Percentiles rank a stretch among this genome's conserved stretches.
Conservation (phyloP, 2,329 filamentous ascomycete genomes). For the Microdochium trichocladiopsis region DNA sequence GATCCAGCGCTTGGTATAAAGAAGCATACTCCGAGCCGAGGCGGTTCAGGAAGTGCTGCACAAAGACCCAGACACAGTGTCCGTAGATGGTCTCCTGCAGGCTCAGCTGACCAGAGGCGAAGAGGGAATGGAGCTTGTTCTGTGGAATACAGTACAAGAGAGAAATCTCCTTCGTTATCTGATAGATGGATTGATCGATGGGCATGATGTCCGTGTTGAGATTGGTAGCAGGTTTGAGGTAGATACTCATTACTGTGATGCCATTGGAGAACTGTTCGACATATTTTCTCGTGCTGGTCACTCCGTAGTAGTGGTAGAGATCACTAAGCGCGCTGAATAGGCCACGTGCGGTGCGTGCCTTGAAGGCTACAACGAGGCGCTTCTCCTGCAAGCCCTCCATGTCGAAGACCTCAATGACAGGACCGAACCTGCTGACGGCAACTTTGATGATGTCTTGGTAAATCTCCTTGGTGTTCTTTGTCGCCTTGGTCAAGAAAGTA, state of each 20-base stretch:
- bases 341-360: slow-evolving; percentile 83
- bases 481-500: slow-evolving; percentile 93
- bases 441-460: slow-evolving; percentile 91
- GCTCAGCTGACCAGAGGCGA: slow-evolving; percentile 78
- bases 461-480: slow-evolving; percentile 88
- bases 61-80: slow-evolving; percentile 95
- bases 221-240: slow-evolving; percentile 67
- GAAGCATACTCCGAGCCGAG: slow-evolving; percentile 89
- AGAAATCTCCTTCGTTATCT: slow-evolving; percentile 98
- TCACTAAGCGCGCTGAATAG: slow-evolving; percentile 94
- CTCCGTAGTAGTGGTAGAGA: slow-evolving; percentile 96
- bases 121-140: slow-evolving; percentile 90
- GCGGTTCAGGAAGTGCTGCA: slow-evolving; percentile 96
- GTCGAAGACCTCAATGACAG: slow-evolving; percentile 97
- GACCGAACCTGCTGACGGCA: slow-evolving; percentile 77
- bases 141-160: slow-evolving; percentile 96
- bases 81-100: slow-evolving; percentile 96
- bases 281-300: slow-evolving; percentile 95
- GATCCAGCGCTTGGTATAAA: slow-evolving; percentile 71
- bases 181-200: slow-evolving; percentile 91
- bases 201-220: slow-evolving; percentile 58
- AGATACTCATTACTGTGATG: slow-evolving; percentile 93
- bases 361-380: slow-evolving; percentile 89
- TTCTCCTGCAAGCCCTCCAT: slow-evolving; percentile 89
- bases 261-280: slow-evolving; percentile 99